A percentile compares a stretch with the other conserved stretches of the same genome.
These are phyloP conservation scores for Torrubiellomyces zombiae DNA, from an alignment of 2,329 filamentous ascomycete genomes.

Conservation along the genomic window DNA sequence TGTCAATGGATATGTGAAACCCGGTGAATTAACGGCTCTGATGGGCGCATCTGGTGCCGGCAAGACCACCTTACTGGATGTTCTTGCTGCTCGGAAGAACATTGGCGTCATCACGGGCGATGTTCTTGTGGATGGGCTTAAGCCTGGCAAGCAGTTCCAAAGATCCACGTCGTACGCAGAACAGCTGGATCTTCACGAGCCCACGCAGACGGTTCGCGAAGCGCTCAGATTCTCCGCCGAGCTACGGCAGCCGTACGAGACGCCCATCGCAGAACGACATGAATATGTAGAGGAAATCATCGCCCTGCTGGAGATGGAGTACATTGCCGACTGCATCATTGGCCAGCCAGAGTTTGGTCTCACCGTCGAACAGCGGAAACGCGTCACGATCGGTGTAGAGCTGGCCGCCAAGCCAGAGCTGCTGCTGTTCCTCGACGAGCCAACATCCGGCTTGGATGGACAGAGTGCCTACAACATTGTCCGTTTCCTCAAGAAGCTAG, in stretches of 20 bases:
- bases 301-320: conserved; percentile 39
- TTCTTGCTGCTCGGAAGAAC: conserved; percentile 46
- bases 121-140: conserved; percentile 37
- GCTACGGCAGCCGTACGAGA: conserved; percentile 38
- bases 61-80: conserved; percentile 73
- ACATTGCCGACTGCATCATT: conserved; percentile 41
- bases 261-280: conserved; percentile 36
- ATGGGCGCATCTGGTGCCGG: conserved; percentile 79
- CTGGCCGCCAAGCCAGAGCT: conserved; percentile 68
- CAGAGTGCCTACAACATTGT: conserved; percentile 62
- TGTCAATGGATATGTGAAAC: conserved; percentile 54
- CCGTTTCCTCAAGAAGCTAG: conserved; percentile 60
- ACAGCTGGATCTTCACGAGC: conserved; percentile 45
- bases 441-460: conserved; percentile 49
- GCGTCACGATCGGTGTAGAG: conserved; percentile 85
- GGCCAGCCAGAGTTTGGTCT: conserved; percentile 50
- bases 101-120: conserved; percentile 42
- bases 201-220: conserved; percentile 45
- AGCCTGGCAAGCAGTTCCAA: conserved; percentile 43
- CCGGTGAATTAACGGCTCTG: conserved; percentile 60
- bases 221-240: conserved; percentile 47
- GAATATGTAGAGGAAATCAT: conserved; percentile 46
- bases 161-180: conserved; percentile 46
- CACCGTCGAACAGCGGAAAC: conserved; percentile 49
- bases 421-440: conserved; percentile 64